Evolutionary conservation across 148 eudicot genomes (phyloP).

Genomic region (Cornus controversa): DNA sequence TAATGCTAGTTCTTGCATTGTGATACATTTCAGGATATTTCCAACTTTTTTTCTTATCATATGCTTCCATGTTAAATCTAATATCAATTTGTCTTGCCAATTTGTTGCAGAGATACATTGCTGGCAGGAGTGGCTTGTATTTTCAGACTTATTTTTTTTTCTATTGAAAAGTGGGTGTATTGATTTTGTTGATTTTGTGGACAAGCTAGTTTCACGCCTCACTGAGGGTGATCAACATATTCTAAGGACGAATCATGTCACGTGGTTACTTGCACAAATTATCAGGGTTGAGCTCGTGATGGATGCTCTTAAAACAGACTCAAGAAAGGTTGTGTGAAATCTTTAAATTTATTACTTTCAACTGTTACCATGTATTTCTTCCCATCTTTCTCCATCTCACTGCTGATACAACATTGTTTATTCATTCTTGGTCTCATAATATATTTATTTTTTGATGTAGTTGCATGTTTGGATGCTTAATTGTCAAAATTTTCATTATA

Average conservation of each 20-base stretch:
- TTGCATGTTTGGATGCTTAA: neutral
- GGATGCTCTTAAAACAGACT: conserved; percentile 75
- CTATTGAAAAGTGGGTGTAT: conserved; percentile 90
- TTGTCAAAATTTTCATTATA: neutral
- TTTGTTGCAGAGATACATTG: conserved; percentile 66
- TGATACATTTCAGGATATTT: neutral
- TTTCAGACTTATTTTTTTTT: conserved; percentile 88
- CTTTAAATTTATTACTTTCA: neutral
- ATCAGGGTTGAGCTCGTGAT: conserved; percentile 88
- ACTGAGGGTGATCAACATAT: conserved; percentile 75
- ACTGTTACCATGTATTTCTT: neutral
- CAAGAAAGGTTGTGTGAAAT: conserved; percentile 65
- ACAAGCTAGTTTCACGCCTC: conserved; percentile 80
- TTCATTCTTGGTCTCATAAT: neutral
- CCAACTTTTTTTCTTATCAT: neutral
- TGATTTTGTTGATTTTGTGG: conserved; percentile 94
- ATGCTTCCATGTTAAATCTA: conserved; percentile 12
- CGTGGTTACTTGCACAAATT: conserved; percentile 91
- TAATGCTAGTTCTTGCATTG: neutral
- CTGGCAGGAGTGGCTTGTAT: conserved; percentile 98
- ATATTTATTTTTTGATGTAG: no score
- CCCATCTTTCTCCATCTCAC: neutral
- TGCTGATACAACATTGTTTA: neutral
- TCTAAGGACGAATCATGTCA: conserved; percentile 88
- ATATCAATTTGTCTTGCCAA: conserved; percentile 9